These are phyloP conservation scores for Davidsoniella virescens DNA, from an alignment of 2,329 filamentous ascomycete species.

Conservation along the genomic window DNA sequence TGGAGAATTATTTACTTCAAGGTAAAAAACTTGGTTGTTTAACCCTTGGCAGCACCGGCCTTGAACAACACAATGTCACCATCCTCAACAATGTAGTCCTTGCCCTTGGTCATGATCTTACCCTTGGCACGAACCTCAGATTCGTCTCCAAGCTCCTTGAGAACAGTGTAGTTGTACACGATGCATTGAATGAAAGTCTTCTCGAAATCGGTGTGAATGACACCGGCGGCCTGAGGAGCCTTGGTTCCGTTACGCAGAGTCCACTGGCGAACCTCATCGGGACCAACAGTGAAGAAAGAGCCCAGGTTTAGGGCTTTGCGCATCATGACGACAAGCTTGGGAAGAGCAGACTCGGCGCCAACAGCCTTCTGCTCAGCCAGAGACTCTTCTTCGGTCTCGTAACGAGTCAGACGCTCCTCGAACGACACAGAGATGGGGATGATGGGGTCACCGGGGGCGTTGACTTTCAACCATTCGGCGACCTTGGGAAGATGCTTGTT, in stretches of 20 bases:
- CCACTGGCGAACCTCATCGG: slow-evolving; percentile 97
- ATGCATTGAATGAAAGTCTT: slow-evolving; percentile 98
- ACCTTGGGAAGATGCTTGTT: slow-evolving; percentile 96
- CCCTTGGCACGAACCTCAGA: slow-evolving; percentile 78
- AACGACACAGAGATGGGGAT: slow-evolving; percentile 86
- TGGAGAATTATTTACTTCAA: neutral
- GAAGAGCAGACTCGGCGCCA: slow-evolving; percentile 72
- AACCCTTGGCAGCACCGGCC: slow-evolving; percentile 65
- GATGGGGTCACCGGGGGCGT: slow-evolving; percentile 75
- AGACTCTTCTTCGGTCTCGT: slow-evolving; percentile 61
- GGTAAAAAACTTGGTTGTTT: slow-evolving; percentile 15
- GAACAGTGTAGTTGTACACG: slow-evolving; percentile 70
- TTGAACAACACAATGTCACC: slow-evolving; percentile 79
- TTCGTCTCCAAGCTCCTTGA: slow-evolving; percentile 84
- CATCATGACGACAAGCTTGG: slow-evolving; percentile 88
- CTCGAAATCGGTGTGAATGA: slow-evolving; percentile 96
- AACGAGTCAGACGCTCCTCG: slow-evolving; percentile 76
- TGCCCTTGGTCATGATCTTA: slow-evolving; percentile 97
- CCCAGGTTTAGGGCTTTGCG: slow-evolving; percentile 76
- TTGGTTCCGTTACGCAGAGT: slow-evolving; percentile 92
- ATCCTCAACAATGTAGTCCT: slow-evolving; percentile 84
- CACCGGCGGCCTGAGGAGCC: slow-evolving; percentile 92
- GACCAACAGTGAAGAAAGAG: slow-evolving; percentile 92
- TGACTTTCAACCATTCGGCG: slow-evolving; percentile 85
- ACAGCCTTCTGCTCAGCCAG: slow-evolving; percentile 78